Evolutionary conservation across 805 yeast species (phyloP).

Genomic region (Saccharomycopsis synnaedendra): DNA sequence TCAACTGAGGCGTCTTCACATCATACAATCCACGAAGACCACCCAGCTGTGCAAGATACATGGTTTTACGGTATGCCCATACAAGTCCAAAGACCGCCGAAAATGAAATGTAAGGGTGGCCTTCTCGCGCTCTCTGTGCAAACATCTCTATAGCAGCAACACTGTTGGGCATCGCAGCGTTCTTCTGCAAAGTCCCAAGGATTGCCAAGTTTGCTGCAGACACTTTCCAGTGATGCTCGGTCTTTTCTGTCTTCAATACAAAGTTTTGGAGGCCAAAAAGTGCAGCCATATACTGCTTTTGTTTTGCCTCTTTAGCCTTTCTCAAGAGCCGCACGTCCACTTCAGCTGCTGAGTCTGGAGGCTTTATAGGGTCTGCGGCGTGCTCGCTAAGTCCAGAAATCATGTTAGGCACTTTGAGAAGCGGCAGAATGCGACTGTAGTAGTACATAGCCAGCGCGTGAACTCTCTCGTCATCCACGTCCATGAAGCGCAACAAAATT

Average conservation of each 20-base stretch:
- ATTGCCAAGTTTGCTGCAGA: conserved; percentile 37
- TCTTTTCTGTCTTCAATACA: conserved; percentile 18
- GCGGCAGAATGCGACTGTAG: too few species aligned
- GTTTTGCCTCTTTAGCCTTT: conserved; percentile 51
- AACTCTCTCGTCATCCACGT: conserved; percentile 44
- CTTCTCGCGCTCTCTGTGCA: conserved; percentile 36
- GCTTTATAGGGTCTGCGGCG: conserved; percentile 29
- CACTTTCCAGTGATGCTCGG: conserved; percentile 45
- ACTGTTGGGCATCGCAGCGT: conserved; percentile 30
- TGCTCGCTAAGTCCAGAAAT: conserved; percentile 18
- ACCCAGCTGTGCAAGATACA: conserved; percentile 28
- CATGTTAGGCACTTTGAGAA: too few species aligned
- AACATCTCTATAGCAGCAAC: conserved; percentile 33
- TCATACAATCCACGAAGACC: too few species aligned
- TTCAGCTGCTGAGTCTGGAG: conserved; percentile 49
- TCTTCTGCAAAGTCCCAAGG: conserved; percentile 37
- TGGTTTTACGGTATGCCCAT: conserved; percentile 35
- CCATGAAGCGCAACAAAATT: conserved; percentile 42
- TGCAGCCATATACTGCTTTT: conserved; percentile 30
- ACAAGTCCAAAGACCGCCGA: conserved; percentile 50
- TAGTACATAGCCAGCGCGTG: conserved; percentile 20
- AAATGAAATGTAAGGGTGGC: conserved; percentile 59
- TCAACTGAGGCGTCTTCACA: conserved; percentile 32
- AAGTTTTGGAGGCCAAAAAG: conserved; percentile 16
- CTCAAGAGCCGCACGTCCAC: conserved; percentile 47